Evolutionary conservation across 148 eudicot species (phyloP).

Genomic region (Amaranthus palmeri): DNA sequence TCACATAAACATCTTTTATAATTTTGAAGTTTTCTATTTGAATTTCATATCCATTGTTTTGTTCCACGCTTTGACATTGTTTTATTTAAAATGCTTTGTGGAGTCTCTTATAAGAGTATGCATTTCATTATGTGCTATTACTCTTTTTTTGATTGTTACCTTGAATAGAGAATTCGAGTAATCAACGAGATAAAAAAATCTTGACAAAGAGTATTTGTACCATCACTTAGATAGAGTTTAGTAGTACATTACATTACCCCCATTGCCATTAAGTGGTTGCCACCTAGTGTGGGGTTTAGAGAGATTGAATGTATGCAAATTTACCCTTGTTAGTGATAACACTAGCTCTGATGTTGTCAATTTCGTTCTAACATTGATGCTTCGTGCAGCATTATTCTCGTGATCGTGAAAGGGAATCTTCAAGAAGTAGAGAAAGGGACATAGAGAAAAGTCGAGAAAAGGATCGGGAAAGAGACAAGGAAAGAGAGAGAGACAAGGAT

Average conservation of each 20-base stretch:
- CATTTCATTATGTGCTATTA: too few species aligned
- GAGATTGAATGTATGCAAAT: too few species aligned
- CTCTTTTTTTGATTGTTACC: background rate
- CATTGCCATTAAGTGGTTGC: too few species aligned
- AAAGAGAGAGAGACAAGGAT: slow-evolving; percentile 35
- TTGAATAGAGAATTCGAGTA: background rate
- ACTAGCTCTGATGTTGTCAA: too few species aligned
- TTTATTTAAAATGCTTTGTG: too few species aligned
- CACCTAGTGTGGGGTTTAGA: too few species aligned
- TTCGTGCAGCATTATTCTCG: slow-evolving; percentile 47
- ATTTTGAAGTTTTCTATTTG: too few species aligned
- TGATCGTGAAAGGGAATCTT: slow-evolving; percentile 52
- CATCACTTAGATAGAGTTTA: background rate
- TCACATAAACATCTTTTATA: too few species aligned
- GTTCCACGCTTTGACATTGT: too few species aligned
- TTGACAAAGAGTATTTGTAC: background rate
- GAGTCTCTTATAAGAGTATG: background rate
- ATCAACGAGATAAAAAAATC: background rate
- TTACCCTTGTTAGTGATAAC: too few species aligned
- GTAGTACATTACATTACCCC: too few species aligned
- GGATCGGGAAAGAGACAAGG: slow-evolving; percentile 36
- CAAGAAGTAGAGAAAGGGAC: slow-evolving; percentile 47
- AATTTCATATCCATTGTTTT: too few species aligned
- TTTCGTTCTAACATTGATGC: slow-evolving; percentile 11
- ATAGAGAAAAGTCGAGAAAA: slow-evolving; percentile 24